Evolutionary conservation across 1,139 yeast species (phyloP).

Genomic region (Yamadazyma trypodendri): DNA sequence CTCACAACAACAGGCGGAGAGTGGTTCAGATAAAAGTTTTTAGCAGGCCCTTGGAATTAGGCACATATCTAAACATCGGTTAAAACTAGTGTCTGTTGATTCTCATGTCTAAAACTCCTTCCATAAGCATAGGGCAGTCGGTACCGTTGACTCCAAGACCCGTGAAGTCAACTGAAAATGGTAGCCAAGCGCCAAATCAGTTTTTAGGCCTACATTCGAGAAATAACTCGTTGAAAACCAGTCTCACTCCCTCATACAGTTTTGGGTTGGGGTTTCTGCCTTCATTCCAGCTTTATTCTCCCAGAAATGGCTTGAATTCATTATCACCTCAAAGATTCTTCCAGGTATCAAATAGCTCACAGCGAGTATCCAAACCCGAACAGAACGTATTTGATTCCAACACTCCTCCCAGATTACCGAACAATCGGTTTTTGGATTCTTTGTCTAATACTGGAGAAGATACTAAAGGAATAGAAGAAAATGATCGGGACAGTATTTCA

Average conservation of each 20-base stretch:
- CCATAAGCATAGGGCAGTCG: constrained; percentile 1
- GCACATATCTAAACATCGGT: not conserved
- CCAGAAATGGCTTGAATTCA: constrained; percentile 24
- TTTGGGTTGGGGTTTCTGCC: constrained; percentile 48
- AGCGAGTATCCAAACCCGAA: constrained; percentile 14
- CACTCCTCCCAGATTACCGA: constrained; percentile 23
- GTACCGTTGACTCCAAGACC: constrained; percentile 5
- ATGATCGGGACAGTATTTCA: not conserved
- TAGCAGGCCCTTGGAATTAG: no score
- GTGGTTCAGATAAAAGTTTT: no score
- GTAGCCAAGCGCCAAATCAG: not conserved
- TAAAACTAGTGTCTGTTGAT: no score
- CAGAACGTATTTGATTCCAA: constrained; percentile 14
- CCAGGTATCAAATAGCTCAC: constrained; percentile 23
- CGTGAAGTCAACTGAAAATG: not conserved
- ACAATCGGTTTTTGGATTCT: constrained; percentile 23
- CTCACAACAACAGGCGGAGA: not conserved
- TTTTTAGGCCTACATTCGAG: constrained; percentile 4
- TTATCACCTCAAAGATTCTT: constrained; percentile 41
- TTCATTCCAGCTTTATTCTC: constrained; percentile 41
- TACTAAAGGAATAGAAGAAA: not conserved
- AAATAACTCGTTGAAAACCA: constrained; percentile 1
- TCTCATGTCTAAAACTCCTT: constrained; percentile 1
- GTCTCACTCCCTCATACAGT: constrained; percentile 35
- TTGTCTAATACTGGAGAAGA: constrained; percentile 14